These are phyloP conservation scores for Alternaria rosae DNA, from an alignment of 2,329 filamentous ascomycete species.

Conservation along the genomic window DNA sequence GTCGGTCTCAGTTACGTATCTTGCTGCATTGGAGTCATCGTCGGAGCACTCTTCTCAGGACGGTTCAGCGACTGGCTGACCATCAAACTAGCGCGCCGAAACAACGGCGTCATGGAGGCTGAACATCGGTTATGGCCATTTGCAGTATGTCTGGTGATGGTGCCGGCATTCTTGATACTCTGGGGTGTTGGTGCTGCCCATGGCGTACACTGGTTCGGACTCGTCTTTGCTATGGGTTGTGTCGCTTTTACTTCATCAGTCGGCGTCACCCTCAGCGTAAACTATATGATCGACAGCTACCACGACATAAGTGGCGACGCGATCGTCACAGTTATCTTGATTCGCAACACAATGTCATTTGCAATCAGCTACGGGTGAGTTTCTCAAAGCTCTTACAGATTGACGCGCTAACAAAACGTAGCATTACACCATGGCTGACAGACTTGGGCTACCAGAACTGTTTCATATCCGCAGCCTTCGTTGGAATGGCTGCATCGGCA, in stretches of 20 bases:
- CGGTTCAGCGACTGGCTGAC: slow-evolving; percentile 36
- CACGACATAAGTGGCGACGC: slow-evolving; percentile 58
- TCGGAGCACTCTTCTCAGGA: slow-evolving; percentile 28
- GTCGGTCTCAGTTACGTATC: slow-evolving; percentile 33
- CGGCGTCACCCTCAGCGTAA: slow-evolving; percentile 54
- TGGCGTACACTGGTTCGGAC: slow-evolving; percentile 59
- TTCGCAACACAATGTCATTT: slow-evolving; percentile 60
- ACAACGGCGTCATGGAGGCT: slow-evolving; percentile 50
- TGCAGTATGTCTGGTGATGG: slow-evolving; percentile 49
- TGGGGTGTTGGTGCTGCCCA: slow-evolving; percentile 62
- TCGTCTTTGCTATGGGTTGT: slow-evolving; percentile 57
- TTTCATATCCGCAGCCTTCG: slow-evolving; percentile 54
- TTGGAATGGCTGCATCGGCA: slow-evolving; percentile 51
- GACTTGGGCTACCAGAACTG: slow-evolving; percentile 54
- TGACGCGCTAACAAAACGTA: slow-evolving; percentile 3
- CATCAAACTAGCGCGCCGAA: slow-evolving; percentile 45
- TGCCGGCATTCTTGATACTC: slow-evolving; percentile 56
- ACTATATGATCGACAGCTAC: slow-evolving; percentile 60
- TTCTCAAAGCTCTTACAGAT: background rate
- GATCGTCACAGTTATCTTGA: slow-evolving; percentile 59
- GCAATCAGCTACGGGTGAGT: slow-evolving; percentile 58
- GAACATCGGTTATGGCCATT: slow-evolving; percentile 54
- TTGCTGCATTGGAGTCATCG: slow-evolving; percentile 29
- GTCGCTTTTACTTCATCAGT: slow-evolving; percentile 38
- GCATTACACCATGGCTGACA: slow-evolving; percentile 55